phyloP scores from a whole-genome alignment of 2,329 filamentous ascomycete genomes.

The Microdochium trichocladiopsis region DNA sequence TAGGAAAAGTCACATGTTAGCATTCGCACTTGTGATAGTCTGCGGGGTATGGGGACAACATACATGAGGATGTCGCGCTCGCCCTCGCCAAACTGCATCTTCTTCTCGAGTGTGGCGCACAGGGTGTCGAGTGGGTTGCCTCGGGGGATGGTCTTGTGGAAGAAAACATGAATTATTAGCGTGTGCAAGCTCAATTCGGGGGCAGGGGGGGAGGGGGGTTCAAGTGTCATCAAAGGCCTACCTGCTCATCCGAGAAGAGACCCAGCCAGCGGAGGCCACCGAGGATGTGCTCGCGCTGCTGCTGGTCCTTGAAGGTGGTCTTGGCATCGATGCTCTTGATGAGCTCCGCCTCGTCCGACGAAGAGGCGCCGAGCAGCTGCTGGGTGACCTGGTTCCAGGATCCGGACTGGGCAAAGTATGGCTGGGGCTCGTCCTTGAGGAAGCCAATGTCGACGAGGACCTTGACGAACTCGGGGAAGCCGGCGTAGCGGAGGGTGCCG shows the following conservation, averaged over 20 bases:
- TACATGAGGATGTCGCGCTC: conserved; percentile 77
- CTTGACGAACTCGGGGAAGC: conserved; percentile 87
- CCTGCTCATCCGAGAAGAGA: conserved; percentile 60
- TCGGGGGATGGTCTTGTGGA: conserved; percentile 29
- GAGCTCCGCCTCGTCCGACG: conserved; percentile 62
- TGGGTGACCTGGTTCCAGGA: conserved; percentile 82
- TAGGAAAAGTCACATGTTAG: background rate
- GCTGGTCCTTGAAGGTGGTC: conserved; percentile 61
- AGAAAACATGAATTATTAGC: background rate
- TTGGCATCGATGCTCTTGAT: conserved; percentile 67
- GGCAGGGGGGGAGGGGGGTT: too few species aligned
- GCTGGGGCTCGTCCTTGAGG: conserved; percentile 62
- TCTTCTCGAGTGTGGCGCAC: conserved; percentile 80
- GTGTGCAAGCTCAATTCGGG: too few species aligned
- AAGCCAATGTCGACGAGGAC: conserved; percentile 86
- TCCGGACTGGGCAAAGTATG: conserved; percentile 59
- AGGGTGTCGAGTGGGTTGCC: conserved; percentile 86
- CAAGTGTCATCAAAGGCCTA: too few species aligned
- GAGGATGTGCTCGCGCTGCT: conserved; percentile 64
- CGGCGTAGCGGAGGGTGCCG: conserved; percentile 77
- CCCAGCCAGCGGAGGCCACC: conserved; percentile 67
- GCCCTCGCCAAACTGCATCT: conserved; percentile 78
- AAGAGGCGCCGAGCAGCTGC: conserved; percentile 64
- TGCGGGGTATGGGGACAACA: conserved; percentile 1
- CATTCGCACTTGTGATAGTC: conserved; percentile 1